Conservation (phyloP, 192 early-diverging fungal genomes). For the Lunasporangiospora selenospora region DNA sequence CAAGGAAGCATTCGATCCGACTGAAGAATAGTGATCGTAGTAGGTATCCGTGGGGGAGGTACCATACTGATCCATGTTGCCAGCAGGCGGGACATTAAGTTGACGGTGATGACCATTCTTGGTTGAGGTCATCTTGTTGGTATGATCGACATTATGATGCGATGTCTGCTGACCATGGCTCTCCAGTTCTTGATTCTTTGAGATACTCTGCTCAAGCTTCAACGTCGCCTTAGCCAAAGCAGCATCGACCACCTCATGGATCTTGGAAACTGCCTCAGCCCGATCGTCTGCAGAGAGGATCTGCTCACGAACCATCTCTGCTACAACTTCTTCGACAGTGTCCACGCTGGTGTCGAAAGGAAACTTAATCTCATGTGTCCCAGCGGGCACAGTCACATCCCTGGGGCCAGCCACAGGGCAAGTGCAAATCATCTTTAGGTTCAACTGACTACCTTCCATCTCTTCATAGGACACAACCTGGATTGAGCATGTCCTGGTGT, state of each 20-base stretch:
- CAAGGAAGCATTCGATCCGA: constrained; percentile 23
- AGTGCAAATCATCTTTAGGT: constrained; percentile 45
- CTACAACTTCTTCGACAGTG: constrained; percentile 76
- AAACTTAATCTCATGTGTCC: constrained; percentile 71
- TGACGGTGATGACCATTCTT: constrained; percentile 28
- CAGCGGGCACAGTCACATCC: constrained; percentile 43
- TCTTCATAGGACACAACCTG: constrained; percentile 62
- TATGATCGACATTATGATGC: constrained; percentile 11
- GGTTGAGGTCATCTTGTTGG: background rate
- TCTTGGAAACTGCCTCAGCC: constrained; percentile 32
- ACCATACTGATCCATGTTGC: constrained; percentile 38
- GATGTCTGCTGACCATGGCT: constrained; percentile 1
- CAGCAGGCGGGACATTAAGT: constrained; percentile 21
- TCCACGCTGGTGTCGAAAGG: constrained; percentile 70
- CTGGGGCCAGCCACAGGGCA: constrained; percentile 47
- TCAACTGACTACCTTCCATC: constrained; percentile 45
- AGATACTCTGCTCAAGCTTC: no score
- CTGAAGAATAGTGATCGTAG: constrained; percentile 42
- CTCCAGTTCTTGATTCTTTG: no score
- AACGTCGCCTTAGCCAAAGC: background rate
- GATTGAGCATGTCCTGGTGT: constrained; percentile 53
- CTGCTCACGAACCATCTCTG: constrained; percentile 63
- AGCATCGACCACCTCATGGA: constrained; percentile 41
- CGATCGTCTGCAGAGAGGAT: constrained; percentile 43
- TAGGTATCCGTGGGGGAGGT: constrained; percentile 26